A percentile compares a stretch with the other conserved stretches of the same genome.
These are phyloP conservation scores for Boletus bicolor DNA, from an alignment of 768 basidiomycete genomes.

Conservation along the genomic window DNA sequence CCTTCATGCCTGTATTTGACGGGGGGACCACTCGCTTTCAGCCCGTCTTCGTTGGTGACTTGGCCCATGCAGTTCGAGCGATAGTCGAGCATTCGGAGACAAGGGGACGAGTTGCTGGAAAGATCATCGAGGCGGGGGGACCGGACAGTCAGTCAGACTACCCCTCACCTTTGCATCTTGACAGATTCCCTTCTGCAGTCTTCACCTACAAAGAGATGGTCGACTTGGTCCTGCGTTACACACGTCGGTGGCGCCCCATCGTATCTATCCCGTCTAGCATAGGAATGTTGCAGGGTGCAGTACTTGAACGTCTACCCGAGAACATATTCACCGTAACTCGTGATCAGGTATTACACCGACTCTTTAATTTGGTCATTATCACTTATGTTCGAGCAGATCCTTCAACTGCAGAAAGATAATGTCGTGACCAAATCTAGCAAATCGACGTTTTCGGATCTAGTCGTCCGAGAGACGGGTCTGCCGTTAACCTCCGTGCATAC, in stretches of 20 bases:
- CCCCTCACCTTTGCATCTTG: conserved; percentile 34
- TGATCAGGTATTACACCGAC: conserved; percentile 48
- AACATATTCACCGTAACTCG: conserved; percentile 69
- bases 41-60: conserved; percentile 69
- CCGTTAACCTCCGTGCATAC: conserved; percentile 49
- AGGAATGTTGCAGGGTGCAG: conserved; percentile 60
- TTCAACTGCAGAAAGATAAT: conserved; percentile 62
- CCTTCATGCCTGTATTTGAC: conserved; percentile 74
- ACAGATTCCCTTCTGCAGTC: conserved; percentile 41
- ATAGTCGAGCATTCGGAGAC: conserved; percentile 43
- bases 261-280: conserved; percentile 61
- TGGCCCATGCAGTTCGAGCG: conserved; percentile 60
- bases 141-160: conserved; percentile 44
- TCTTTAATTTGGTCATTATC: background rate
- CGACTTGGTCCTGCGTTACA: conserved; percentile 56
- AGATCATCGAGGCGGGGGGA: conserved; percentile 46
- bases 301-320: conserved; percentile 61
- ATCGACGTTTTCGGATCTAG: conserved; percentile 33
- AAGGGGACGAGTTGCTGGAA: conserved; percentile 35
- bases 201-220: conserved; percentile 68
- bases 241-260: conserved; percentile 51
- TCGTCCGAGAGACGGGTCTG: conserved; percentile 36
- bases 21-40: conserved; percentile 67
- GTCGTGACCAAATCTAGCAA: conserved; percentile 36
- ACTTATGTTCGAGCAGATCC: conserved; percentile 40